Percentiles rank a stretch among this genome's conserved stretches.
These are phyloP conservation scores for Chrysanthemum seticuspe DNA, from an alignment of 129 eudicot species.

Conservation along the genomic window DNA sequence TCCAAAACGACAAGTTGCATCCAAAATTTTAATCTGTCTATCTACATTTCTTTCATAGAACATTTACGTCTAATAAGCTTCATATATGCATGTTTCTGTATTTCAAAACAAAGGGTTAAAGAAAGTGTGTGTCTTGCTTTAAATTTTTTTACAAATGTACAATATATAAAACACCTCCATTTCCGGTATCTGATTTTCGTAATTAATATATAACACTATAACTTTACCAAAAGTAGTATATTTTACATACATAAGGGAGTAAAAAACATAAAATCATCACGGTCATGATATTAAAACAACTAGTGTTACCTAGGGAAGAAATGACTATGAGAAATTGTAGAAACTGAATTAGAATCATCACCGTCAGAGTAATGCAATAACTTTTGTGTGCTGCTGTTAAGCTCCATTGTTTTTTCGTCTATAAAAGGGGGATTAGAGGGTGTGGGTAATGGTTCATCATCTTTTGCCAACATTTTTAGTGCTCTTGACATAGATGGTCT, in stretches of 20 bases:
- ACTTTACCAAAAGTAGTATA: background rate
- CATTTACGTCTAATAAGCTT: slow-evolving; percentile 15
- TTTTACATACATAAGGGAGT: background rate
- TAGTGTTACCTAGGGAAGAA: slow-evolving; percentile 50
- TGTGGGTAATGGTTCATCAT: slow-evolving; percentile 53
- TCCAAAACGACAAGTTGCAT: background rate
- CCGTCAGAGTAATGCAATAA: slow-evolving; percentile 10
- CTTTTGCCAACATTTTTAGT: slow-evolving; percentile 58
- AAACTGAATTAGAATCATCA: slow-evolving; percentile 45
- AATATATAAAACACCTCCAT: background rate
- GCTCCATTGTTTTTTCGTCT: slow-evolving; percentile 62
- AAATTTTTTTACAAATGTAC: no score
- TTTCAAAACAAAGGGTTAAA: background rate
- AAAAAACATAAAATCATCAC: background rate
- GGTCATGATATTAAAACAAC: no score
- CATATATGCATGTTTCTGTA: slow-evolving; percentile 5
- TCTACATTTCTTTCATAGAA: slow-evolving; percentile 12
- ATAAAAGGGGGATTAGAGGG: slow-evolving; percentile 74
- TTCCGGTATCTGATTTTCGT: background rate
- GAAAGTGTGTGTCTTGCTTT: background rate
- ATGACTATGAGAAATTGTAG: slow-evolving; percentile 47
- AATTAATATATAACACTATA: slow-evolving; percentile 11
- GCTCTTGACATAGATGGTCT: slow-evolving; percentile 74
- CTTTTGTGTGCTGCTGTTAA: slow-evolving; percentile 41
- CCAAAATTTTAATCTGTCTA: slow-evolving; percentile 1